These are phyloP conservation scores for Eragrostis curvula DNA, from an alignment of 176 grass and related monocot species.

Conservation along the genomic window DNA sequence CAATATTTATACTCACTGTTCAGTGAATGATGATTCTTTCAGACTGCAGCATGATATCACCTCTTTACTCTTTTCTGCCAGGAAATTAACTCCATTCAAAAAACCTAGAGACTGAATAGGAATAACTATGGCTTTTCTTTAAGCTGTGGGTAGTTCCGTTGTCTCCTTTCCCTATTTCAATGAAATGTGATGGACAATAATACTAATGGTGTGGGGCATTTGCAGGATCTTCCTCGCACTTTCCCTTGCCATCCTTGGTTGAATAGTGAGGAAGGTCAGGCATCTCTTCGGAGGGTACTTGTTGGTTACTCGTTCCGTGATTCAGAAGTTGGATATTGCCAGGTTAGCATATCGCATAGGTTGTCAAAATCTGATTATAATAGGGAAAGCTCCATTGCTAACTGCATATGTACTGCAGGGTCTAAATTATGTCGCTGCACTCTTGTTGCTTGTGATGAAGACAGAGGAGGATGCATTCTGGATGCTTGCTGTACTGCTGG, in stretches of 20 bases:
- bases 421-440: constrained; percentile 95
- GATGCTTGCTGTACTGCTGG: constrained; percentile 93
- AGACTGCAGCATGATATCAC: background rate
- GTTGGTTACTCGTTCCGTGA: constrained; percentile 95
- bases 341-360: constrained; percentile 53
- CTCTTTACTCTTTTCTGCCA: background rate
- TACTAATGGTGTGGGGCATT: constrained; percentile 3
- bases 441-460: constrained; percentile 87
- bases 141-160: background rate
- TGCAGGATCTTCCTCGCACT: constrained; percentile 92
- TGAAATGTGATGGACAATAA: background rate
- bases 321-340: constrained; percentile 99
- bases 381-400: background rate
- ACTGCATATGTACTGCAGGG: constrained; percentile 59
- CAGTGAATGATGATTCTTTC: background rate
- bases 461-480: constrained; percentile 98
- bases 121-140: background rate
- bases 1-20: background rate
- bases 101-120: background rate
- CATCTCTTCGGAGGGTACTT: constrained; percentile 88
- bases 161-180: background rate
- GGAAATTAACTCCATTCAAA: background rate
- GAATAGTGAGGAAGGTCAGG: constrained; percentile 84
- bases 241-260: constrained; percentile 96
- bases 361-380: constrained; percentile 3